Evolutionary conservation across 495 filamentous ascomycete genomes (phyloP), one percentile per base, ranked within the genome.

Genomic region (Penicillium coprophilum): DNA sequence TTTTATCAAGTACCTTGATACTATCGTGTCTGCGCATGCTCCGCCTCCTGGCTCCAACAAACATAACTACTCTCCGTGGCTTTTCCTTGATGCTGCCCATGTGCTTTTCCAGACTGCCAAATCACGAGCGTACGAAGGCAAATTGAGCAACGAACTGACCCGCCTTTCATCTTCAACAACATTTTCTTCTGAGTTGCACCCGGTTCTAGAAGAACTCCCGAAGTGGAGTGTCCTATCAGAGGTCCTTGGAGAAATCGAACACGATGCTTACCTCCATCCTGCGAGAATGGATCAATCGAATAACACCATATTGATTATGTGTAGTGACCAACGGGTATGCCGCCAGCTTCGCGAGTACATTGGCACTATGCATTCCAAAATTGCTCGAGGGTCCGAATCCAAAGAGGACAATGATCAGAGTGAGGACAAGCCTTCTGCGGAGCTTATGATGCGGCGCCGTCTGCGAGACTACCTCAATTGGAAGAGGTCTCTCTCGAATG

Each of bases 61-160:
- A 54, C 88, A 95, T 67, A 92, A 85, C 28, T 91, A 96, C 60
- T 93, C 93, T 3, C 94, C 94, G 1, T 98, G 94, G 94, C 81
- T 97, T 10, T 97, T 97, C 65, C 82, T 97, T 13, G 94, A 97
- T 71, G 92, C 93, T 21, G 94, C 94, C 4, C 89, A 97, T 71
- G 91, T 88, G 32, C 90, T 98, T 4, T 97, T 98, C 55, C 88
- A 89, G 47, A 92, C 91, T 11, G 91, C 94, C 0, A 96, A 91
- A 66, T 82, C 87, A 21, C 80, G 94, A 54, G 92, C 96, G n/a
- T 98, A 96, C 63, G 80, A 87, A 32, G 89, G 87, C 2, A 87
- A 82, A 59, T 67, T 87, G 28, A 75, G 64, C 40, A 77, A 77
- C 43, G 73, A 70, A 24, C 73, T 76, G 36, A 61, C 62, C 43